A percentile compares a stretch with the other conserved stretches of the same genome.
Conservation (phyloP, 2,329 filamentous ascomycete genomes). For the Macroventuria anomochaeta region DNA sequence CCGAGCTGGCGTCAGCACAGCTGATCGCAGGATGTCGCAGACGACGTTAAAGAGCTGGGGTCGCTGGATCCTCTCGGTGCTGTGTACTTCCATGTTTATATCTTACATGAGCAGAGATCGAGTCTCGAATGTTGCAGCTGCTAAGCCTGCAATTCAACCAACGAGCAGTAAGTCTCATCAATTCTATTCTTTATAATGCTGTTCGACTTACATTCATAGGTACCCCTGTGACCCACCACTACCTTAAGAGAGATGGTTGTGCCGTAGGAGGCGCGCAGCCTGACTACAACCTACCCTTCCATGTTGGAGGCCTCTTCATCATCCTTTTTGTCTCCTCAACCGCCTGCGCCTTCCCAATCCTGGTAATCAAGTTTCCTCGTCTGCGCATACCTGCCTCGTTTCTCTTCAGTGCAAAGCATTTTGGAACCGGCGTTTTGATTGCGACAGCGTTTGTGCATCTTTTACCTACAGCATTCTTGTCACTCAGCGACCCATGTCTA, state of each 20-base stretch:
- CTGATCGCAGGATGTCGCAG: neutral
- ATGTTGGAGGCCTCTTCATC: conserved; percentile 44
- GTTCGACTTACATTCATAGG: conserved; percentile 8
- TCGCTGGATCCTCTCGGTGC: conserved; percentile 34
- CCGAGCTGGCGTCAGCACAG: conserved; percentile 22
- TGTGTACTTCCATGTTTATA: conserved; percentile 34
- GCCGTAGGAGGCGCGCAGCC: conserved; percentile 28
- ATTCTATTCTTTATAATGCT: neutral
- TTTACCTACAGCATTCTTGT: conserved; percentile 64
- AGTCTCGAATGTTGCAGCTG: neutral
- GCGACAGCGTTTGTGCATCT: conserved; percentile 84
- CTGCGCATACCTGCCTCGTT: conserved; percentile 66
- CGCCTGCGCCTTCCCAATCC: conserved; percentile 67
- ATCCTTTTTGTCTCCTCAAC: conserved; percentile 43
- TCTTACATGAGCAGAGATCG: conserved; percentile 24
- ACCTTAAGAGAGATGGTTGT: conserved; percentile 29
- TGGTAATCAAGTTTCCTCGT: conserved; percentile 65
- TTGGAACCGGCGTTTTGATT: conserved; percentile 77
- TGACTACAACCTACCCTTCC: conserved; percentile 40
- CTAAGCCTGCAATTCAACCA: conserved; percentile 13
- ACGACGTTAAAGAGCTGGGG: conserved; percentile 23
- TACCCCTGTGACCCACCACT: conserved; percentile 13
- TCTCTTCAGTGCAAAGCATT: conserved; percentile 64
- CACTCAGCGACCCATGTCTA: conserved; percentile 55
- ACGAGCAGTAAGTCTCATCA: conserved; percentile 16